Conservation (phyloP, 2,329 filamentous ascomycete species). For the Ophiostoma triangulosporum region DNA sequence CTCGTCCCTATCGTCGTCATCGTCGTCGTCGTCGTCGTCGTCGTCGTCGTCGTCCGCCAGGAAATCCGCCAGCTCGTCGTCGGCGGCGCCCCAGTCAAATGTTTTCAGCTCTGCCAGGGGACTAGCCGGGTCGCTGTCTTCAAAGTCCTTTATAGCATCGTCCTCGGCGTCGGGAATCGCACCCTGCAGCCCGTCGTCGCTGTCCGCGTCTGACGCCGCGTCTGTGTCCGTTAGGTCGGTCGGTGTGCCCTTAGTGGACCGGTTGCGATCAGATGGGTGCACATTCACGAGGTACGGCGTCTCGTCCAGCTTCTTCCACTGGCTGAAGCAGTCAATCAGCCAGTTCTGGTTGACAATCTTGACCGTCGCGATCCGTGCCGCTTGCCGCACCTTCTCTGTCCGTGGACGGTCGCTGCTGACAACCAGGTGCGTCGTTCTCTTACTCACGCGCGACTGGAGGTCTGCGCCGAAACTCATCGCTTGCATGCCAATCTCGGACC, state of each 20-base stretch:
- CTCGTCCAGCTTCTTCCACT: slow-evolving; percentile 73
- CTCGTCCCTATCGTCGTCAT: slow-evolving; percentile 16
- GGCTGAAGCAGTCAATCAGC: slow-evolving; percentile 72
- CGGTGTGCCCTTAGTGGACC: slow-evolving; percentile 15
- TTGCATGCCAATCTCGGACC: slow-evolving; percentile 78
- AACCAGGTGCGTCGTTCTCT: slow-evolving; percentile 60
- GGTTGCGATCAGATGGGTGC: slow-evolving; percentile 49
- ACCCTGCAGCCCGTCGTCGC: slow-evolving; percentile 15
- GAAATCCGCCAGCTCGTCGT: slow-evolving; percentile 66
- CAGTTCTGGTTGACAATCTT: slow-evolving; percentile 88
- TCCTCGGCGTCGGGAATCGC: slow-evolving; percentile 19
- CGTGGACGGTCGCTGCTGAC: slow-evolving; percentile 57
- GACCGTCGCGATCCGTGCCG: slow-evolving; percentile 63
- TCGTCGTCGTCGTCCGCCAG: slow-evolving; percentile 42
- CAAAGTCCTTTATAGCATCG: slow-evolving; percentile 32
- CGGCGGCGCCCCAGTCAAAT: slow-evolving; percentile 49
- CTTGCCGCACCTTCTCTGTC: slow-evolving; percentile 83
- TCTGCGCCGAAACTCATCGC: slow-evolving; percentile 73
- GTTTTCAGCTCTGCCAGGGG: slow-evolving; percentile 43
- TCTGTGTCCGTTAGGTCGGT: slow-evolving; percentile 17
- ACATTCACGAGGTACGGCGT: slow-evolving; percentile 64
- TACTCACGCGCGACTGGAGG: slow-evolving; percentile 41
- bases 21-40: slow-evolving; percentile 26
- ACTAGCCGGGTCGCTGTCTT: slow-evolving; percentile 29
- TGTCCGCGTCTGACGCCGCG: slow-evolving; percentile 18